phyloP scores from a whole-genome alignment of 2,329 filamentous ascomycete genomes.

The Venturiaceae sp. region DNA sequence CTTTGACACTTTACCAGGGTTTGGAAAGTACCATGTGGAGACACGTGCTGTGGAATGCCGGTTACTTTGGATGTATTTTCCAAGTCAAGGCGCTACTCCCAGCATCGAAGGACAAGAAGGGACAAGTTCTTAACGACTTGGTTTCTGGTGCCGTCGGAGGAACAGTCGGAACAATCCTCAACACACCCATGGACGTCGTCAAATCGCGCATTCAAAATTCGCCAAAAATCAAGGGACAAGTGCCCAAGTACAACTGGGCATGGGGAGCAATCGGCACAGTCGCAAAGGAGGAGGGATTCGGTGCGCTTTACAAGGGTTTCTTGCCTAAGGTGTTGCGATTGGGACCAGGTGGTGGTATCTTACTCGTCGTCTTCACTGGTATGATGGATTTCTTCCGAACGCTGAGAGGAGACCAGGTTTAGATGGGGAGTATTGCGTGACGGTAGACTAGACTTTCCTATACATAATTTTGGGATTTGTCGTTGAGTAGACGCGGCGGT shows the following conservation, averaged over 20 bases:
- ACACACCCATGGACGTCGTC: constrained; percentile 95
- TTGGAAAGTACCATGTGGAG: constrained; percentile 96
- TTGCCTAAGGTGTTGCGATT: constrained; percentile 81
- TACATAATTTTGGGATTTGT: neutral
- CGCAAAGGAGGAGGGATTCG: constrained; percentile 85
- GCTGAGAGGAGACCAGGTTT: constrained; percentile 34
- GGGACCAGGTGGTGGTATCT: constrained; percentile 62
- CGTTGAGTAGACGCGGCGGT: neutral
- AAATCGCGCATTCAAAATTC: constrained; percentile 98
- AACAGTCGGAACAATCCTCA: constrained; percentile 81
- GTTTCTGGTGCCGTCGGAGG: constrained; percentile 81
- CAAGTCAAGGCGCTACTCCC: constrained; percentile 84
- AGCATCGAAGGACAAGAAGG: constrained; percentile 66
- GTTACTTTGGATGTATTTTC: constrained; percentile 98
- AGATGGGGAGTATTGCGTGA: neutral
- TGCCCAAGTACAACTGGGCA: constrained; percentile 98
- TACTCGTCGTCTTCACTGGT: constrained; percentile 78
- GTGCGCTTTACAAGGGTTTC: constrained; percentile 95
- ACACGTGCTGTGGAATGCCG: constrained; percentile 87
- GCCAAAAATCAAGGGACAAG: constrained; percentile 66
- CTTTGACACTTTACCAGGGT: constrained; percentile 88
- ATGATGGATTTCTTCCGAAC: constrained; percentile 89
- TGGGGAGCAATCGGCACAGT: constrained; percentile 80
- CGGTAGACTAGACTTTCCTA: neutral
- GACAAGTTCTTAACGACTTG: constrained; percentile 79